Evolutionary conservation across 139 green algal genomes (phyloP).

Genomic region (Asterochloris sp.): DNA sequence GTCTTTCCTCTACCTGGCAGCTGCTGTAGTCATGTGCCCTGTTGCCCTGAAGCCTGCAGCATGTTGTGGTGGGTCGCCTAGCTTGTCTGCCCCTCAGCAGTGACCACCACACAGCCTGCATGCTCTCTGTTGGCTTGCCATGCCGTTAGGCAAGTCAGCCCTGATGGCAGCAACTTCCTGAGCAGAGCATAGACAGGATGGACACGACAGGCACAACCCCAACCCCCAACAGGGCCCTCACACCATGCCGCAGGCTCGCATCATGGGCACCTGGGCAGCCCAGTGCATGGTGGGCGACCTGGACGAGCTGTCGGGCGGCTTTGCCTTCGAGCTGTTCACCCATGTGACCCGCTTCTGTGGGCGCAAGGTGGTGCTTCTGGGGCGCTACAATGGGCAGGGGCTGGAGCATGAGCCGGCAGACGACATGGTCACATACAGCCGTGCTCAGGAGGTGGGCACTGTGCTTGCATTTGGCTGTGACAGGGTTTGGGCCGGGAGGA

Average conservation of each 20-base stretch:
- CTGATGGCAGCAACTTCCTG: not conserved
- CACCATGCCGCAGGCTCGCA: slow-evolving; percentile 43
- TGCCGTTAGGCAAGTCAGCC: too few relatives aligned
- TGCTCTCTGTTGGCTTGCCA: too few relatives aligned
- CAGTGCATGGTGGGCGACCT: slow-evolving; percentile 56
- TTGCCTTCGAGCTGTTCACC: slow-evolving; percentile 88
- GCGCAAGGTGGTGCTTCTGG: slow-evolving; percentile 80
- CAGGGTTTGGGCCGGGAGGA: too few relatives aligned
- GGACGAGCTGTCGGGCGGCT: slow-evolving; percentile 43
- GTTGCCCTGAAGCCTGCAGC: too few relatives aligned
- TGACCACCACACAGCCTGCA: too few relatives aligned
- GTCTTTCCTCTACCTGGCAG: too few relatives aligned
- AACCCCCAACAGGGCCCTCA: too few relatives aligned
- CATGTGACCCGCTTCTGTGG: slow-evolving; percentile 81
- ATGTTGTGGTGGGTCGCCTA: too few relatives aligned
- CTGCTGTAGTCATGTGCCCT: too few relatives aligned
- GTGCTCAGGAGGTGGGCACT: slow-evolving; percentile 27
- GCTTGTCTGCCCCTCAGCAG: too few relatives aligned
- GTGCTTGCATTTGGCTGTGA: too few relatives aligned
- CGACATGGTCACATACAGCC: slow-evolving; percentile 63
- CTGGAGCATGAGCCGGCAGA: slow-evolving; percentile 49
- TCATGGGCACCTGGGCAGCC: slow-evolving; percentile 64
- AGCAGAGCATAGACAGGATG: not conserved
- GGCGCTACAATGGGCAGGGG: slow-evolving; percentile 83
- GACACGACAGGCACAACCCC: too few relatives aligned